These are phyloP conservation scores for Colletotrichum sp. DNA, from an alignment of 2,329 filamentous ascomycete species.

Conservation along the genomic window DNA sequence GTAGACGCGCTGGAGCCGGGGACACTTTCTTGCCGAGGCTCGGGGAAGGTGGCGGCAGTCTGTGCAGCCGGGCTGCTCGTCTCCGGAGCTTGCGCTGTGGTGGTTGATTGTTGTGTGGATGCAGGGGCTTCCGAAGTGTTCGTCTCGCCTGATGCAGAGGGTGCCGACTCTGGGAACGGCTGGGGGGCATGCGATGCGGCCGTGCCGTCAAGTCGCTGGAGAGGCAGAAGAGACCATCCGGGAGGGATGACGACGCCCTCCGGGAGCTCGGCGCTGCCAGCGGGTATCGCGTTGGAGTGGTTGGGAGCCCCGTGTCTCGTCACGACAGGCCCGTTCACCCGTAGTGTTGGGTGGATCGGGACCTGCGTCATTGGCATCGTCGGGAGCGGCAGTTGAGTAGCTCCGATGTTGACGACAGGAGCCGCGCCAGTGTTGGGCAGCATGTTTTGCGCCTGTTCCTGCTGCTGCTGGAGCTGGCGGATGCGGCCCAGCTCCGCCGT, in stretches of 20 bases:
- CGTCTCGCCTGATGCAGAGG: slow-evolving; percentile 7
- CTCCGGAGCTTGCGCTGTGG: not conserved
- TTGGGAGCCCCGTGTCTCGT: slow-evolving; percentile 52
- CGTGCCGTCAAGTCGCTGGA: slow-evolving; percentile 58
- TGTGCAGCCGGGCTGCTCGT: not conserved
- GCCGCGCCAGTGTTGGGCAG: not conserved
- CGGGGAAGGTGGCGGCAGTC: not conserved
- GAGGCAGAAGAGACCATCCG: slow-evolving; percentile 69
- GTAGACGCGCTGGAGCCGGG: not conserved
- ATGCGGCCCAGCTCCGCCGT: slow-evolving; percentile 72
- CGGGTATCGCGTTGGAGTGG: slow-evolving; percentile 57
- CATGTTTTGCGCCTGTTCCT: slow-evolving; percentile 26
- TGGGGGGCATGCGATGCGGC: slow-evolving; percentile 9
- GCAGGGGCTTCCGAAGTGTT: not conserved
- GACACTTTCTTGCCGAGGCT: not conserved
- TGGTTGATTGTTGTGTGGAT: not conserved
- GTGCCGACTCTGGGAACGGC: slow-evolving; percentile 26
- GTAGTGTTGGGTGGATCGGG: slow-evolving; percentile 25
- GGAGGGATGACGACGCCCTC: slow-evolving; percentile 68
- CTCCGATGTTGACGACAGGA: slow-evolving; percentile 25
- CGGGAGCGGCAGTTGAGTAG: slow-evolving; percentile 18
- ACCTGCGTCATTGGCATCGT: slow-evolving; percentile 11
- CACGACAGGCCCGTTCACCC: slow-evolving; percentile 45
- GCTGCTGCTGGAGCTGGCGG: slow-evolving; percentile 54
- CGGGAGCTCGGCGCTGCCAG: slow-evolving; percentile 66